A percentile compares a stretch with the other conserved stretches of the same genome.
Conservation (phyloP, 306 rosid genomes). For the Vigna angularis region DNA sequence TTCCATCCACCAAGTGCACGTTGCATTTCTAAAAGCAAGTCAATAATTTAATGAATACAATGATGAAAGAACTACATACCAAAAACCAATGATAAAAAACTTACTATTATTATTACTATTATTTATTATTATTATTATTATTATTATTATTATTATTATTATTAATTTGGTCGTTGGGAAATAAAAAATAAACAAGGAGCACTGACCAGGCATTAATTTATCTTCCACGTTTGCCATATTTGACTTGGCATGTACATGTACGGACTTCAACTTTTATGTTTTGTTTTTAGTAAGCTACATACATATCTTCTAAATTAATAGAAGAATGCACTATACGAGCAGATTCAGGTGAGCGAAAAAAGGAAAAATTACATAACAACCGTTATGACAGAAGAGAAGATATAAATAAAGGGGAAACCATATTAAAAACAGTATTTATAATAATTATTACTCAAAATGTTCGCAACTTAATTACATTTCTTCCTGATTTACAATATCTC, state of each 20-base stretch:
- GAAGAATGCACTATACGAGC: not conserved
- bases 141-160: not conserved
- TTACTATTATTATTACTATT: not conserved
- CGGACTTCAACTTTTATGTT: not conserved
- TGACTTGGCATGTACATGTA: not conserved
- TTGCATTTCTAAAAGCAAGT: too few relatives aligned
- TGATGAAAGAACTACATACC: too few relatives aligned
- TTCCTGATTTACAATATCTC: not conserved
- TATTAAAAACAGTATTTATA: not conserved
- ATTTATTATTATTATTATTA: not conserved
- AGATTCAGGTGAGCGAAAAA: not conserved
- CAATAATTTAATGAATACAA: not conserved
- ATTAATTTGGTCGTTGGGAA: not conserved
- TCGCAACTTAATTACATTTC: too few relatives aligned
- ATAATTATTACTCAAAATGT: not conserved
- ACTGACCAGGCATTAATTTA: not conserved
- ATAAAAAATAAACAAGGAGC: not conserved
- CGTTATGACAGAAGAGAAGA: not conserved
- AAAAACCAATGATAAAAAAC: not conserved
- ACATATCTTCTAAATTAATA: not conserved
- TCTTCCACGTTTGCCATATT: constrained; percentile 2
- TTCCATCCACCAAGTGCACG: constrained; percentile 8
- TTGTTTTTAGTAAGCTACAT: not conserved
- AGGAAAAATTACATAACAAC: too few relatives aligned
- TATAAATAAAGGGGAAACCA: not conserved